phyloP scores from a whole-genome alignment of 139 green algal genomes.

The Chlamydomonas incerta region DNA sequence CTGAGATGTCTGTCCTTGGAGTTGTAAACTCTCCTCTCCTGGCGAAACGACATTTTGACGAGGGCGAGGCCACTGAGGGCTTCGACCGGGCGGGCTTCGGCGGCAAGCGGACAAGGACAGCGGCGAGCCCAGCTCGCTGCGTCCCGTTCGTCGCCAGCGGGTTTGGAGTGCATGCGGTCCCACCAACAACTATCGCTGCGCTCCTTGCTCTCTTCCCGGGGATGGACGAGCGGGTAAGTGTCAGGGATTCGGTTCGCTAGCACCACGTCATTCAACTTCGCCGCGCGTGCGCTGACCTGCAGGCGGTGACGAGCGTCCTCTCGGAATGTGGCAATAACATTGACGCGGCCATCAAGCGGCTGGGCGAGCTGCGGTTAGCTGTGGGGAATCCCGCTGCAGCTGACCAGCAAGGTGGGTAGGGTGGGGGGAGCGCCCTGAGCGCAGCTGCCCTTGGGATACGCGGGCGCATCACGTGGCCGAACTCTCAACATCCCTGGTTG shows the following conservation, averaged over 20 bases:
- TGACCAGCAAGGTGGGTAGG: neutral
- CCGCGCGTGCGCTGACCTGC: neutral
- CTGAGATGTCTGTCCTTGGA: slow-evolving; percentile 17
- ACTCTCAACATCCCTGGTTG: no score
- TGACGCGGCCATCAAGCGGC: slow-evolving; percentile 80
- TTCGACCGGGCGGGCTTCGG: slow-evolving; percentile 14
- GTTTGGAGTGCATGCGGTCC: slow-evolving; percentile 19
- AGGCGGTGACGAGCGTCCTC: slow-evolving; percentile 78
- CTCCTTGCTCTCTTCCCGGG: slow-evolving; percentile 74
- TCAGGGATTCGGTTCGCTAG: neutral
- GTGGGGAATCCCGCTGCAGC: slow-evolving; percentile 13
- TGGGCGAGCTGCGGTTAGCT: slow-evolving; percentile 72
- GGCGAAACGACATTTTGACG: slow-evolving; percentile 41
- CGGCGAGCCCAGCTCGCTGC: slow-evolving; percentile 9
- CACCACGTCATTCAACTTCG: neutral
- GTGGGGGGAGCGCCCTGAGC: neutral
- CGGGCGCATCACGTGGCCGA: no score
- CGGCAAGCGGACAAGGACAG: slow-evolving; percentile 22
- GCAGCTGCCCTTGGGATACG: neutral
- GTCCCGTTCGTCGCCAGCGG: slow-evolving; percentile 23
- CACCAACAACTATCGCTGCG: slow-evolving; percentile 56
- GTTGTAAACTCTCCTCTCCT: slow-evolving; percentile 13
- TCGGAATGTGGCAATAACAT: slow-evolving; percentile 82
- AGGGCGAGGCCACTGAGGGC: slow-evolving; percentile 1
- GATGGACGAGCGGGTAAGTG: slow-evolving; percentile 76